These are phyloP conservation scores for Recurvomyces mirabilis DNA, from an alignment of 495 filamentous ascomycete species.

Conservation along the genomic window DNA sequence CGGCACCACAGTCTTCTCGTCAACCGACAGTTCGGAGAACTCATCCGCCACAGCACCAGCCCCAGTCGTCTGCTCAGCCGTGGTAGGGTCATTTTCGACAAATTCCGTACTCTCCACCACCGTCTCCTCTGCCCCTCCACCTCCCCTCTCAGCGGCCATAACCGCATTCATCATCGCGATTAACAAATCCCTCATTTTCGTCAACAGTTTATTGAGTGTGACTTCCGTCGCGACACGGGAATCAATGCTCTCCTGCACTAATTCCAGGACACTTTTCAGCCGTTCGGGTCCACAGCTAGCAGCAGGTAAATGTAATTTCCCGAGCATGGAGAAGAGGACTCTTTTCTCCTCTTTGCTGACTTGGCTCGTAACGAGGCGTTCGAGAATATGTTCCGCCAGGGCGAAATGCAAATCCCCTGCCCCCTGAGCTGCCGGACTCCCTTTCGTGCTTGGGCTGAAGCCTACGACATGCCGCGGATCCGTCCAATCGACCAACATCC, in stretches of 20 bases:
- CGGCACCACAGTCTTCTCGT: constrained; percentile 10
- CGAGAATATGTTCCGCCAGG: constrained; percentile 53
- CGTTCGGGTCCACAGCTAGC: constrained; percentile 20
- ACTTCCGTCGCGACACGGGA: constrained; percentile 24
- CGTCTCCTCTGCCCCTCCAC: constrained; percentile 19
- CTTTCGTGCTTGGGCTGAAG: constrained; percentile 42
- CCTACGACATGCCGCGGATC: constrained; percentile 80
- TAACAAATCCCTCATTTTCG: constrained; percentile 23
- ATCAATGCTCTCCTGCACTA: constrained; percentile 26
- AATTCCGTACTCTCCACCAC: constrained; percentile 21
- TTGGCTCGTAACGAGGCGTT: constrained; percentile 40
- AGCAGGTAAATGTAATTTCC: constrained; percentile 69
- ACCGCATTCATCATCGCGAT: constrained; percentile 18
- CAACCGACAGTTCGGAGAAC: no score
- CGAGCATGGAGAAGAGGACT: constrained; percentile 60
- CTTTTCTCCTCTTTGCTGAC: constrained; percentile 72
- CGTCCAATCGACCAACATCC: constrained; percentile 88
- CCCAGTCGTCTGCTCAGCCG: no score
- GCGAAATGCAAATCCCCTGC: constrained; percentile 57
- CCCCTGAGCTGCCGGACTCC: constrained; percentile 27
- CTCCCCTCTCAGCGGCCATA: constrained; percentile 18
- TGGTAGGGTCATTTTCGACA: no score
- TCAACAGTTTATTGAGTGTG: constrained; percentile 24
- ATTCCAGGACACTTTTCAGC: constrained; percentile 26
- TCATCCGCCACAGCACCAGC: no score